These are phyloP conservation scores for Cenchrus fungigraminus DNA, from an alignment of 176 grass and related monocot species.

Conservation along the genomic window DNA sequence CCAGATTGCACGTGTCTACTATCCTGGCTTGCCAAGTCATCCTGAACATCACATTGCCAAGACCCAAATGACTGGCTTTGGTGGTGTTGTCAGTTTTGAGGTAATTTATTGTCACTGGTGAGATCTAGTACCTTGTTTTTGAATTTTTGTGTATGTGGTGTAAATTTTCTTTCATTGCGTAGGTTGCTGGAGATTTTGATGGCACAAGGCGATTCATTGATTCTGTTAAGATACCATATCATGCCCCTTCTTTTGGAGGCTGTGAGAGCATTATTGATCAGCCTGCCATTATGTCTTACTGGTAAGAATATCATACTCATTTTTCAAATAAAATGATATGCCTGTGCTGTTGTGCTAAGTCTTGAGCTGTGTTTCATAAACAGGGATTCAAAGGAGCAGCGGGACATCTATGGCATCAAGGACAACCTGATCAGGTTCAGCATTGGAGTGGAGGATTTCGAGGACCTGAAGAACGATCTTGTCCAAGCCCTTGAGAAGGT, in stretches of 20 bases:
- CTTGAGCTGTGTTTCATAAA: slow-evolving; percentile 28
- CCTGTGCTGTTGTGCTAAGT: background rate
- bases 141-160: background rate
- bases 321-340: background rate
- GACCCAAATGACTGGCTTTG: slow-evolving; percentile 97
- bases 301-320: slow-evolving; percentile 48
- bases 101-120: slow-evolving; percentile 35
- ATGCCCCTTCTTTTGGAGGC: slow-evolving; percentile 95
- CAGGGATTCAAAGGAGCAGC: slow-evolving; percentile 87
- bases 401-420: slow-evolving; percentile 90
- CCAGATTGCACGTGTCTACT: slow-evolving; percentile 87
- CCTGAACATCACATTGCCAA: slow-evolving; percentile 99
- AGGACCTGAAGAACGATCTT: slow-evolving; percentile 89
- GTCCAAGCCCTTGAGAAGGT: slow-evolving; percentile 82
- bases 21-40: slow-evolving; percentile 93
- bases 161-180: background rate
- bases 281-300: slow-evolving; percentile 99
- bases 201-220: slow-evolving; percentile 84
- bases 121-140: background rate
- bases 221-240: slow-evolving; percentile 93
- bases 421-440: slow-evolving; percentile 99
- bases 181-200: slow-evolving; percentile 84
- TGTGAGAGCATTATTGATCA: slow-evolving; percentile 97
- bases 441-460: slow-evolving; percentile 90
- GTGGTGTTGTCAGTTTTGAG: slow-evolving; percentile 99